phyloP scores from a whole-genome alignment of 1,284 basidiomycete genomes.

The Marasmius sp. region DNA sequence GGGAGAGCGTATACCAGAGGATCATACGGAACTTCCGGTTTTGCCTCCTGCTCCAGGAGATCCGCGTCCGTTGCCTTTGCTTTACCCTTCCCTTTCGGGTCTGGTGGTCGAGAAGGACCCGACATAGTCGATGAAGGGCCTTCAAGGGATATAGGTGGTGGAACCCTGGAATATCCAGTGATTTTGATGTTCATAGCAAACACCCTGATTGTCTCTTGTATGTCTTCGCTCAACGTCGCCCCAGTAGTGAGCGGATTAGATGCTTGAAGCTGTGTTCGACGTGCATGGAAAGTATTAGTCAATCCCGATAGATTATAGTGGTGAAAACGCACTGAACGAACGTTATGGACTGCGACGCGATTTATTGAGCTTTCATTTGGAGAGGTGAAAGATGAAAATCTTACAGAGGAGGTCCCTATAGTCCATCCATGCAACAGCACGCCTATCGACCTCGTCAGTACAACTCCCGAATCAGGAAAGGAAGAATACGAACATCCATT shows the following conservation, averaged over 20 bases:
- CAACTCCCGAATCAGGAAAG: background rate
- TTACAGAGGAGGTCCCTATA: constrained; percentile 53
- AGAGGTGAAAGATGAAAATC: constrained; percentile 17
- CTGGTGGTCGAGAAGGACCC: background rate
- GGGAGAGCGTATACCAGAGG: constrained; percentile 38
- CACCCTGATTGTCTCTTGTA: constrained; percentile 50
- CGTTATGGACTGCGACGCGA: constrained; percentile 34
- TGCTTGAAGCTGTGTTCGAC: constrained; percentile 1
- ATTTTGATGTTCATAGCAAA: constrained; percentile 52
- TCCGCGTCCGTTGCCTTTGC: constrained; percentile 6
- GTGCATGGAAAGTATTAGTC: background rate
- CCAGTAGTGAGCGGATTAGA: constrained; percentile 27
- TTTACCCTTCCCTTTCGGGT: constrained; percentile 10
- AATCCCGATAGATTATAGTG: background rate
- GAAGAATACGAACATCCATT: constrained; percentile 44
- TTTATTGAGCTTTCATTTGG: background rate
- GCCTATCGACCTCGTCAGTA: constrained; percentile 28
- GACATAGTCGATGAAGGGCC: background rate
- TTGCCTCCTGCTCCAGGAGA: background rate
- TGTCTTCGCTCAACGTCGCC: constrained; percentile 22
- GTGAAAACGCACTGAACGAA: constrained; percentile 16
- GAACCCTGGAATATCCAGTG: constrained; percentile 40
- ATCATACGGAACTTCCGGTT: constrained; percentile 21
- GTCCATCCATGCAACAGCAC: constrained; percentile 59
- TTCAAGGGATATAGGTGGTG: constrained; percentile 23